Evolutionary conservation across 1,139 yeast species (phyloP).

Genomic region (Suhomyces wounanorum): DNA sequence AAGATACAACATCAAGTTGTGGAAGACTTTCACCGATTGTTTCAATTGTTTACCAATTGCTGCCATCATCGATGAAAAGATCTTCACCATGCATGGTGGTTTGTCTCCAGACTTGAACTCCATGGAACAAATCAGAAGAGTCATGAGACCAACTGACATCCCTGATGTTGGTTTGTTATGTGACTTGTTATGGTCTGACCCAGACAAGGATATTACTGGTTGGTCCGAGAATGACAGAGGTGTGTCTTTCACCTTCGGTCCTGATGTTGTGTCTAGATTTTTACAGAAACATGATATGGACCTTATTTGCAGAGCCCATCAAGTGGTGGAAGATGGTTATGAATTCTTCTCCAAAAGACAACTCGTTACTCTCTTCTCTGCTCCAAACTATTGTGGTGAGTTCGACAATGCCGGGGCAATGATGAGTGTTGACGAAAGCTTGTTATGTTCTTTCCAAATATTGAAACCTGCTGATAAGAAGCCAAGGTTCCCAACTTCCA

Average conservation of each 20-base stretch:
- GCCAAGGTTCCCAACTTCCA: constrained; percentile 62
- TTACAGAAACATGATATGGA: constrained; percentile 97
- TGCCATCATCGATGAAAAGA: constrained; percentile 95
- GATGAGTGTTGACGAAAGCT: constrained; percentile 97
- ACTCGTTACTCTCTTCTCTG: constrained; percentile 90
- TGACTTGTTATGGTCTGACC: constrained; percentile 97
- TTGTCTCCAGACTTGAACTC: constrained; percentile 94
- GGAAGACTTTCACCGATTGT: constrained; percentile 98
- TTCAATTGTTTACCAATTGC: constrained; percentile 98
- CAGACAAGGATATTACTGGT: constrained; percentile 95
- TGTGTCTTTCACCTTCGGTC: constrained; percentile 95
- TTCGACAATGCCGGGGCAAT: constrained; percentile 98
- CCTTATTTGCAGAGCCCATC: constrained; percentile 96
- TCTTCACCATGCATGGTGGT: constrained; percentile 99
- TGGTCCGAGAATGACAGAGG: constrained; percentile 99
- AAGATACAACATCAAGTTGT: constrained; percentile 92
- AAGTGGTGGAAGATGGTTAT: constrained; percentile 98
- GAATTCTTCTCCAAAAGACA: constrained; percentile 96
- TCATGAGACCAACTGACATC: constrained; percentile 98
- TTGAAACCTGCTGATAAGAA: constrained; percentile 97
- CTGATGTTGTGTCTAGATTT: constrained; percentile 93
- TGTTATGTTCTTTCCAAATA: constrained; percentile 95
- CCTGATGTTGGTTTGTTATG: constrained; percentile 96
- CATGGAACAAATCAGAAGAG: constrained; percentile 97
- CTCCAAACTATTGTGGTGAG: constrained; percentile 98